Base-by-base conservation (phyloP, 495 filamentous ascomycete species). In the Aspergillus affinis region DNA sequence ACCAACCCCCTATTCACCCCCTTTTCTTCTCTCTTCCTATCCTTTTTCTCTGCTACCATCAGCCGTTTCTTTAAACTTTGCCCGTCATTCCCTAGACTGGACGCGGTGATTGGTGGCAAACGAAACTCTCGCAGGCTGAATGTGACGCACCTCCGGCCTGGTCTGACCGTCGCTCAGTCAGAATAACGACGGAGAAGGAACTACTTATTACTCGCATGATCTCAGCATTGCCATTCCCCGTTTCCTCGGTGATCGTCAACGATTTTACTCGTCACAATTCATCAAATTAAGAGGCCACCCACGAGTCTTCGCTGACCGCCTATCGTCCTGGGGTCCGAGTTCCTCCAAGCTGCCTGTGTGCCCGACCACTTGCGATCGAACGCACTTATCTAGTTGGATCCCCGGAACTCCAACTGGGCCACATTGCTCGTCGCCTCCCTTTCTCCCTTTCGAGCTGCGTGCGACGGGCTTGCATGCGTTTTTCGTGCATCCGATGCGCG, bases 351-450 rank as follows among this genome's bases (percentile, higher is more conserved):
- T 55, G 60, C 60, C 59, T 70, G 62, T 57, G 65, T 67, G 67
- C 67, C 62, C 67, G 59, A 70, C 65, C 62, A 62, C 61, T 54
- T 60, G 54, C 54, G 51, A 61, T 63, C 36, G 36, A 41, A 41
- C 59, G 55, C 48, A 45, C 36, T 19, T 30, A 44, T 27, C 21
- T 48, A 27, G 36, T 23, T 27, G 41, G 3, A 32, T 10, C 29
- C 29, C 29, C 29, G 29, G 6, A 19, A 45, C 17, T 56, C 54
- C 20, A 17, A 56, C 26, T 56, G 51, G 52, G 5, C 30, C 23
- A 10, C 30, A 18, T n/a, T 57, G 48, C 51, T 63, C 60, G 60
- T 51, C 58, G 61, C 19, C 54, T 23, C 29, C 51, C 54, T 36
- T 18, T 45, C 30, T 46, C 27, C 41, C 32, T 51, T 45, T 13